A percentile compares a stretch with the other conserved stretches of the same genome.
Evolutionary conservation across 495 filamentous ascomycete genomes (phyloP).

Genomic region (Penicillium odoratum): DNA sequence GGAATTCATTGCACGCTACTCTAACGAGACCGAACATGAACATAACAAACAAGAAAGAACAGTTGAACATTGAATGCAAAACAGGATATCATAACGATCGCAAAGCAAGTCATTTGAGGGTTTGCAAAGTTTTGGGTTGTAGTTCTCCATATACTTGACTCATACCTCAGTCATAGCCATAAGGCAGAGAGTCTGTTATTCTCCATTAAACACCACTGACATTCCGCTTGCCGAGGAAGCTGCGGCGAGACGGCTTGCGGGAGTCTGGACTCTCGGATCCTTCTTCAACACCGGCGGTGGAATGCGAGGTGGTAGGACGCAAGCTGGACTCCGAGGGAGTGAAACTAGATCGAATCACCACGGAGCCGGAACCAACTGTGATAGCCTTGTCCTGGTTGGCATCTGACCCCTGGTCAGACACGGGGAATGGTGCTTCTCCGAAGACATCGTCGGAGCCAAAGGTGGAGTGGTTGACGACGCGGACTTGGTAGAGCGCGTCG

Average conservation of each 20-base stretch:
- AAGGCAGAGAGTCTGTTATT: conserved; percentile 9
- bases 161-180: conserved; percentile 5
- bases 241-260: conserved; percentile 44
- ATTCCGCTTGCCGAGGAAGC: conserved; percentile 59
- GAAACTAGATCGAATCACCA: conserved; percentile 69
- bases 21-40: background rate
- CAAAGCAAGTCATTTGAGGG: conserved; percentile 4
- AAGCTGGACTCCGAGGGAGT: conserved; percentile 27
- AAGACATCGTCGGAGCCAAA: conserved; percentile 78
- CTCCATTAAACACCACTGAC: conserved; percentile 38
- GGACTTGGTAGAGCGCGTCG: conserved; percentile 82
- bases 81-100: conserved; percentile 23
- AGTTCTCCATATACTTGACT: conserved; percentile 21
- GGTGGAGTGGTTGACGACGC: conserved; percentile 78
- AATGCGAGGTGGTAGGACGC: conserved; percentile 42
- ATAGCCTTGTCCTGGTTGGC: conserved; percentile 72
- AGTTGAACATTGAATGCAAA: background rate
- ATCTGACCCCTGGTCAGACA: conserved; percentile 71
- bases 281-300: conserved; percentile 32
- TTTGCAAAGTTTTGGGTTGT: background rate
- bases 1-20: background rate
- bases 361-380: conserved; percentile 63
- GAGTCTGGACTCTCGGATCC: conserved; percentile 57
- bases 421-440: conserved; percentile 84
- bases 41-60: background rate